These are phyloP conservation scores for Malus orientalis DNA, from an alignment of 306 rosid genomes.

Conservation along the genomic window DNA sequence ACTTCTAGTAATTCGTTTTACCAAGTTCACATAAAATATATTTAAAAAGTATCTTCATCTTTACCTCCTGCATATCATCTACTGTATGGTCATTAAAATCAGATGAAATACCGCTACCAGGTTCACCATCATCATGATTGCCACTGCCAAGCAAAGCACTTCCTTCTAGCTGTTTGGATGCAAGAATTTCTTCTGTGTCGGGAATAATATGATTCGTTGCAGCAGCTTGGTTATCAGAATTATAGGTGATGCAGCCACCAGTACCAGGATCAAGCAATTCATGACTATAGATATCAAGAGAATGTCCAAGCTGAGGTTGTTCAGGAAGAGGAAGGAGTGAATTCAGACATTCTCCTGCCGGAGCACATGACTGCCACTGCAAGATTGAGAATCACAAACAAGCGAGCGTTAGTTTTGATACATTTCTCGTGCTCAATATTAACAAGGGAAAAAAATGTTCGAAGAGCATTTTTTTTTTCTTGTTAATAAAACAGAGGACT, in stretches of 20 bases:
- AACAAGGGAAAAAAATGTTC: too few relatives aligned
- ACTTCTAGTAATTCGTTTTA: not conserved
- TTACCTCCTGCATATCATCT: not conserved
- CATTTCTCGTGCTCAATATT: too few relatives aligned
- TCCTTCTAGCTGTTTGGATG: not conserved
- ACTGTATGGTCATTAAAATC: not conserved
- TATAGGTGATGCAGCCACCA: not conserved
- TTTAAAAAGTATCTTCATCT: not conserved
- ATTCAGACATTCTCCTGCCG: not conserved
- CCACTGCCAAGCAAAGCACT: not conserved
- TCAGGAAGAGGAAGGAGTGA: not conserved
- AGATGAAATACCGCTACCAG: not conserved
- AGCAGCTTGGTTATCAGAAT: not conserved
- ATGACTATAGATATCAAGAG: not conserved
- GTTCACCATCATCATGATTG: not conserved
- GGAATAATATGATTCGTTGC: not conserved
- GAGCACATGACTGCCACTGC: not conserved
- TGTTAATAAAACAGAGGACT: too few relatives aligned
- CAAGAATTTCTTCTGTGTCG: not conserved
- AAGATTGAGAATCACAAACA: not conserved
- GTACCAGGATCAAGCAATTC: constrained; percentile 3
- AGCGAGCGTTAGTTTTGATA: not conserved
- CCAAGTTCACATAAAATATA: not conserved
- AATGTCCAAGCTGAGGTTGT: not conserved
- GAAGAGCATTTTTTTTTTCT: too few relatives aligned